Evolutionary conservation across 2,329 filamentous ascomycete species (phyloP), one percentile per base, ranked within the genome.

Genomic region (Colletotrichum musae): DNA sequence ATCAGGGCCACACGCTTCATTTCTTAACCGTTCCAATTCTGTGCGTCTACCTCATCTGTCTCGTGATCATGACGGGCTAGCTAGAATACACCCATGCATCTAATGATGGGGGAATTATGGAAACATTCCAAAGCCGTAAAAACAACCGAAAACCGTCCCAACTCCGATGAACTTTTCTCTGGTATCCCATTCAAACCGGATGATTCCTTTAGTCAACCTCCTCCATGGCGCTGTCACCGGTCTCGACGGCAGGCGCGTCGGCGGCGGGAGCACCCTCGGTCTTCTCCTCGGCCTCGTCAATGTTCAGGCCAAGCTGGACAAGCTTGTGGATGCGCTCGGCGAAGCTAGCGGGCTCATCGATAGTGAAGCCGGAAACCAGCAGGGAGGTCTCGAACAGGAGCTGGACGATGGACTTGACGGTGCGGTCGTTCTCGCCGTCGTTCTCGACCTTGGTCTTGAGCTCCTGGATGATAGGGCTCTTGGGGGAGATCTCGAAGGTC

Each of bases 321-420:
- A 99, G 94, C 93, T 98, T 98, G 93, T 99, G 95, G 83, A 99
- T 98, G 83, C 96, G 95, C 90, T 98, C 95, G 74, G 96, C 94
- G 83, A 98, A 99, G 85, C 94, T 93, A 77, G 96, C 94, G 73
- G 96, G 96, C 90, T 99, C 96, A 71, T 99, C 96, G 77, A 99
- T 98, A 83, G 96, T 98, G 93, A 99, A 99, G 79, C 96, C 96
- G 77, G 96, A 98, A 80, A 98, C 96, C 70, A 99, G 91, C 71
- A 99, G 93, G 50, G 96, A 98, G 75, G 96, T 99, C 92, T 99
- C 96, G 86, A 96, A 99, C 77, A 99, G 92, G 65, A 99, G 93
- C 86, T 97, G 95, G 76, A 96, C 97, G 81, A 99, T 98, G 72
- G 94, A 97, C 91, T 98, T 98, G 88, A 99, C 96, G 70, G 95